phyloP scores from a whole-genome alignment of 2,329 filamentous ascomycete genomes.

The Plenodomus biglobosus region DNA sequence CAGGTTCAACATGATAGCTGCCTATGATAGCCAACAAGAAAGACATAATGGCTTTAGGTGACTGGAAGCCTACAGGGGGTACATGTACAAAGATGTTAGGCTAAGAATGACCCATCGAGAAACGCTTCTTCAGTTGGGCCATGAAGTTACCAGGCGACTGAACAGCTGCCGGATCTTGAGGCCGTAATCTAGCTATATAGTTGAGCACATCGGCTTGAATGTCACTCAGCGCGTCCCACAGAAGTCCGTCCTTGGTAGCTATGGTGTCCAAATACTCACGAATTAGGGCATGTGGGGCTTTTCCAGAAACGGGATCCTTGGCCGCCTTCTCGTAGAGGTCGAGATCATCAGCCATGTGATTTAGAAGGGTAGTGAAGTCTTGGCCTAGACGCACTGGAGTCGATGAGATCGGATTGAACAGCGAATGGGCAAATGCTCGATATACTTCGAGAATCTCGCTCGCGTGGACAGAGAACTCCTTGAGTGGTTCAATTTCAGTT shows the following conservation, averaged over 20 bases:
- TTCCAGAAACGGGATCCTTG: neutral
- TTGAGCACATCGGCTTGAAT: neutral
- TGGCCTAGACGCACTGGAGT: neutral
- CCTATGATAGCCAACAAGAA: no score
- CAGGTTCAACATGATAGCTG: no score
- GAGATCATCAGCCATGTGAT: neutral
- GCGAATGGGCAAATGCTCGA: neutral
- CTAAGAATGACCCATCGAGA: neutral
- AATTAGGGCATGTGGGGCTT: neutral
- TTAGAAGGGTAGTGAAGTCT: neutral
- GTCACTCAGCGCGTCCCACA: neutral
- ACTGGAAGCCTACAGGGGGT: no score
- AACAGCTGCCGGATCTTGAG: neutral
- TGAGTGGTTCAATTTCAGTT: slow-evolving; percentile 14
- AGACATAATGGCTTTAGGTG: no score
- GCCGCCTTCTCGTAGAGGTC: neutral
- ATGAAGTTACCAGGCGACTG: neutral
- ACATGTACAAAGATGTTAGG: no score
- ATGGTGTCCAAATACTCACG: neutral
- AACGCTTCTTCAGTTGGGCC: neutral
- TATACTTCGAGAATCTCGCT: neutral
- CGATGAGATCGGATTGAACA: neutral
- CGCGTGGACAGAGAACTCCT: neutral
- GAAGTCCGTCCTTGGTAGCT: neutral
- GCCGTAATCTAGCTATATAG: neutral